phyloP scores from a whole-genome alignment of 176 grass and related monocot genomes.

The Chrysopogon serrulatus region DNA sequence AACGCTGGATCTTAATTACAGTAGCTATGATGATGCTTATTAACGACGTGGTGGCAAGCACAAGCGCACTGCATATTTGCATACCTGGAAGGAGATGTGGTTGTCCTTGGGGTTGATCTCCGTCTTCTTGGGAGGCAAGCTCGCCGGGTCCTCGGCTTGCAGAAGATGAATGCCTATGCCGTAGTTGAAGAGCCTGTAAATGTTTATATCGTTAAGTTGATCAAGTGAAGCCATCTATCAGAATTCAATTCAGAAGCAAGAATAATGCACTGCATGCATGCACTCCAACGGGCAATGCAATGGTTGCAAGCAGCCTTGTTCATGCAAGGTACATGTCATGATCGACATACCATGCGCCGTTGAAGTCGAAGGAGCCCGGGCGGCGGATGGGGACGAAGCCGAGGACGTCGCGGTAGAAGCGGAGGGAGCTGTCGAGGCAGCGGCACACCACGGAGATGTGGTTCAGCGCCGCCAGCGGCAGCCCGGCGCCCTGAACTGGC shows the following conservation, averaged over 20 bases:
- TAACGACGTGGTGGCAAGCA: background rate
- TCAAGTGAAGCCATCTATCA: background rate
- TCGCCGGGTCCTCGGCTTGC: conserved; percentile 53
- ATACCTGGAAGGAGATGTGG: conserved; percentile 84
- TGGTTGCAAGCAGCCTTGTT: no score
- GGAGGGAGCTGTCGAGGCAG: conserved; percentile 48
- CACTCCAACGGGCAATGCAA: no score
- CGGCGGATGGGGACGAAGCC: conserved; percentile 69
- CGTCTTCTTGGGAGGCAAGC: conserved; percentile 46
- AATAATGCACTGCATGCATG: no score
- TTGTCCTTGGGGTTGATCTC: conserved; percentile 95
- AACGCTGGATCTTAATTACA: no score
- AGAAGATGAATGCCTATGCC: conserved; percentile 81
- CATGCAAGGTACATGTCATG: no score
- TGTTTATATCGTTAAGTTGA: no score
- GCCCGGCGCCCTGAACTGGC: background rate
- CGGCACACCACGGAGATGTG: conserved; percentile 86
- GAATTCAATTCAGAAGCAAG: no score
- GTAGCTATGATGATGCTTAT: no score
- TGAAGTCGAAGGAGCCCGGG: conserved; percentile 66
- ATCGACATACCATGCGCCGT: conserved; percentile 66
- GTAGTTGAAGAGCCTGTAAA: conserved; percentile 72
- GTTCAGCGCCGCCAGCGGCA: conserved; percentile 75
- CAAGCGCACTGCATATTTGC: no score
- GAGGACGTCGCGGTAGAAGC: conserved; percentile 82